These are phyloP conservation scores for Mitragyna speciosa DNA, from an alignment of 257 asterid genomes.

Conservation along the genomic window DNA sequence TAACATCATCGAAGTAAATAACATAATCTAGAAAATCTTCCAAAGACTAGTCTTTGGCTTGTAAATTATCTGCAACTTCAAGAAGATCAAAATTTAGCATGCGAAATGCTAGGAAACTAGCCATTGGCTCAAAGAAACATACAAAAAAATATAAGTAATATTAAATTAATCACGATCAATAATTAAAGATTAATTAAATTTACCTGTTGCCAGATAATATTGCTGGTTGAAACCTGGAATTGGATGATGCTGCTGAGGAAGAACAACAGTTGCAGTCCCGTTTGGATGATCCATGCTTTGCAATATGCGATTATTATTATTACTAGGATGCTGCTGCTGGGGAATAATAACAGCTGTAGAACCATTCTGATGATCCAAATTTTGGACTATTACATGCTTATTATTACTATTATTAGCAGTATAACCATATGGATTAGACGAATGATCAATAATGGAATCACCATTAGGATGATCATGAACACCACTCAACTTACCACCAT, in stretches of 20 bases:
- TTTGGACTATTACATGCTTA: background rate
- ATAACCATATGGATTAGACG: background rate
- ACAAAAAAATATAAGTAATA: background rate
- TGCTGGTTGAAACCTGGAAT: constrained; percentile 48
- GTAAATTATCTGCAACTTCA: background rate
- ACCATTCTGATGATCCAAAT: constrained; percentile 2
- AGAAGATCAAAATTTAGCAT: background rate
- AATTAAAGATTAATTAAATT: background rate
- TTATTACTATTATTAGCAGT: background rate
- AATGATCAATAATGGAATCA: background rate
- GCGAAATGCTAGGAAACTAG: background rate
- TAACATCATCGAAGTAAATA: background rate
- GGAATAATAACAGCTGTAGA: constrained; percentile 39
- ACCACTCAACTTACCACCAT: background rate
- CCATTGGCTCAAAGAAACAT: background rate
- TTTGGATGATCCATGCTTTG: constrained; percentile 4
- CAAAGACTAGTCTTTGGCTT: background rate
- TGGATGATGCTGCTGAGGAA: constrained; percentile 55
- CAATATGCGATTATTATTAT: background rate
- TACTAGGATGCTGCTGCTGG: constrained; percentile 43
- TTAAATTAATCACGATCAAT: background rate
- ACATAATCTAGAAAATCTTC: background rate
- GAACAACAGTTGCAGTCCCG: constrained; percentile 26
- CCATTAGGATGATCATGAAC: background rate
- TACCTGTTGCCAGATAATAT: constrained; percentile 48